Evolutionary conservation across 176 grass and related monocot genomes (phyloP).

Genomic region (Dendrocalamus sinicus): DNA sequence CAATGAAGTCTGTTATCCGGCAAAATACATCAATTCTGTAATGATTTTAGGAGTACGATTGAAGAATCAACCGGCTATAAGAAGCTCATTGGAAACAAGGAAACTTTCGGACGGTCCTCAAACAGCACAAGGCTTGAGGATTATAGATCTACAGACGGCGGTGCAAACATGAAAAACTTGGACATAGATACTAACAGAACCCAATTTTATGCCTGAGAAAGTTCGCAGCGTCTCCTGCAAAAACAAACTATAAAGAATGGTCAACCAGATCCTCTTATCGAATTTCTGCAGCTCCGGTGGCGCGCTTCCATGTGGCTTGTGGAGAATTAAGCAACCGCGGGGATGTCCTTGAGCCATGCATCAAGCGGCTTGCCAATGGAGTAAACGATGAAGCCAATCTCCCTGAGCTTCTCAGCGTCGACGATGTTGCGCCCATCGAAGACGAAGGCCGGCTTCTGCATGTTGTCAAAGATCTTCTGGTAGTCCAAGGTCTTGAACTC

Average conservation of each 20-base stretch:
- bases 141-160: constrained; percentile 48
- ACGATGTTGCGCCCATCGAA: constrained; percentile 85
- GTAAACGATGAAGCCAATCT: constrained; percentile 96
- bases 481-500: constrained; percentile 86
- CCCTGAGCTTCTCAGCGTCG: constrained; percentile 74
- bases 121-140: constrained; percentile 17
- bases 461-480: constrained; percentile 81
- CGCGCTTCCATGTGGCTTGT: not conserved
- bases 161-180: constrained; percentile 40
- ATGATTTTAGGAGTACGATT: constrained; percentile 44
- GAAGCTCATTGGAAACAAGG: constrained; percentile 41
- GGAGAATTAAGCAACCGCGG: constrained; percentile 63
- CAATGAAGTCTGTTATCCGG: not conserved
- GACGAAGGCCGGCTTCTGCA: constrained; percentile 88
- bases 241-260: constrained; percentile 78
- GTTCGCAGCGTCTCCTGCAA: constrained; percentile 46
- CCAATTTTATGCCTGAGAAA: constrained; percentile 49
- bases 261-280: constrained; percentile 47
- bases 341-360: constrained; percentile 88
- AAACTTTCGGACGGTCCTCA: constrained; percentile 38
- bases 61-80: constrained; percentile 52
- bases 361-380: constrained; percentile 92
- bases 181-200: constrained; percentile 37
- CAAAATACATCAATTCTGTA: constrained; percentile 40
- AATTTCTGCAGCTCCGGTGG: not conserved